A percentile compares a stretch with the other conserved stretches of the same genome.
phyloP scores from a whole-genome alignment of 192 early-diverging fungal species.

The Mortierella hygrophila region DNA sequence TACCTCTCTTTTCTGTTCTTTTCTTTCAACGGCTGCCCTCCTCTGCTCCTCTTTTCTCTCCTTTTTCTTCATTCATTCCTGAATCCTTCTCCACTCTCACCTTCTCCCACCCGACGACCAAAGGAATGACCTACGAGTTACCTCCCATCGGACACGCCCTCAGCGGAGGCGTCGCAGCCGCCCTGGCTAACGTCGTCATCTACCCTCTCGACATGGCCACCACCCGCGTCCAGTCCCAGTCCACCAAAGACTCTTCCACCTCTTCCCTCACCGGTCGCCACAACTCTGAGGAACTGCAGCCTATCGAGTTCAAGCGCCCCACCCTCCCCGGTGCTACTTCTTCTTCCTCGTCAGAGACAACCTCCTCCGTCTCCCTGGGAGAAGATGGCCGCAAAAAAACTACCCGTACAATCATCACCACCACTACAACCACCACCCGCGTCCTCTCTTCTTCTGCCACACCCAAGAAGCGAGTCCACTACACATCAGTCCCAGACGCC shows the following conservation, averaged over 20 bases:
- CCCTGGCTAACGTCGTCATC: constrained; percentile 60
- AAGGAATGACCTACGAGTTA: constrained; percentile 56
- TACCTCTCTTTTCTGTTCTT: background rate
- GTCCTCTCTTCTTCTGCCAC: background rate
- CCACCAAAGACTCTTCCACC: constrained; percentile 20
- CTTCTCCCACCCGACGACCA: background rate
- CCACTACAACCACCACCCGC: constrained; percentile 33
- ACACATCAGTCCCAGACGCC: constrained; percentile 44
- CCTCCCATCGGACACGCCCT: constrained; percentile 65
- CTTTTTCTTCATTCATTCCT: background rate
- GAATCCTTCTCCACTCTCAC: background rate
- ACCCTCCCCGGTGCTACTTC: constrained; percentile 17
- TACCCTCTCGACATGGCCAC: constrained; percentile 66
- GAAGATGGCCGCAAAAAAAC: constrained; percentile 42
- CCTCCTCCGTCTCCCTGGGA: constrained; percentile 9
- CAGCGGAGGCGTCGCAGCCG: constrained; percentile 61
- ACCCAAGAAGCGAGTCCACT: constrained; percentile 18
- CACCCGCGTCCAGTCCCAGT: constrained; percentile 50
- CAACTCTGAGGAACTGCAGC: background rate
- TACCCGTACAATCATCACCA: constrained; percentile 34
- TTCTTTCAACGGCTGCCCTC: background rate
- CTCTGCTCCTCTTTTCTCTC: background rate
- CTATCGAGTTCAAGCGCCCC: constrained; percentile 49
- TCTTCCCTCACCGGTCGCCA: background rate
- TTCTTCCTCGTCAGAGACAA: constrained; percentile 19